Base-by-base conservation (phyloP, 345 rosid species). In the Brassica juncea region DNA sequence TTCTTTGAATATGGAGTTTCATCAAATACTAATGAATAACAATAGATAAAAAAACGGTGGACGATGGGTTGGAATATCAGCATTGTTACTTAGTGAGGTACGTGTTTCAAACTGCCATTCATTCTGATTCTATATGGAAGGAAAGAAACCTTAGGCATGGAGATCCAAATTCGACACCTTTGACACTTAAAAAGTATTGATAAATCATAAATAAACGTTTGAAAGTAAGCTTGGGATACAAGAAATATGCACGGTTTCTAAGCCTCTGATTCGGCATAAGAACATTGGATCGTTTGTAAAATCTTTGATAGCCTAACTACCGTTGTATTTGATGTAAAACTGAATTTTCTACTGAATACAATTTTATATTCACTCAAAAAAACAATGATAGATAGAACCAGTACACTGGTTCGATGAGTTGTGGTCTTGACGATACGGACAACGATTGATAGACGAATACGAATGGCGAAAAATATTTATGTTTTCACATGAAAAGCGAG, bases 371-470 rank as follows among this genome's bases (percentile, higher is more conserved):
- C 54, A 47, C 4, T 47, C 11, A 2, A 14, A 14, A 47, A 47
- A 47, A 47, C 4, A 47, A 47, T 4, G 57, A 49, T 5, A 37
- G 7, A 49, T 49, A 49, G 54, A 47, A 12, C 39, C 8, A 37
- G 52, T 10, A 42, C 59, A 54, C 4, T 16, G 59, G 16, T 54
- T 15, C 25, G 25, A 54, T 54, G 79, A 27, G 66, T 15, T 39
- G 58, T 57, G 23, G 67, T 68, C 60, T 58, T 68, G 49, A 59
- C 35, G 61, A 76, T 60, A 44, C 37, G 70, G 74, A 77, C 57
- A 77, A 65, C 66, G 76, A 70, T 54, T 5, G 49, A 4, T 12
- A 70, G 66, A 63, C 44, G 34, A 54, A 52, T 64, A 35, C n/a
- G 35, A 55, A 54, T 27, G 59, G 59, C 31, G 67, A 42, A 65